phyloP scores from a whole-genome alignment of 345 rosid genomes.

The Garcia nutans region DNA sequence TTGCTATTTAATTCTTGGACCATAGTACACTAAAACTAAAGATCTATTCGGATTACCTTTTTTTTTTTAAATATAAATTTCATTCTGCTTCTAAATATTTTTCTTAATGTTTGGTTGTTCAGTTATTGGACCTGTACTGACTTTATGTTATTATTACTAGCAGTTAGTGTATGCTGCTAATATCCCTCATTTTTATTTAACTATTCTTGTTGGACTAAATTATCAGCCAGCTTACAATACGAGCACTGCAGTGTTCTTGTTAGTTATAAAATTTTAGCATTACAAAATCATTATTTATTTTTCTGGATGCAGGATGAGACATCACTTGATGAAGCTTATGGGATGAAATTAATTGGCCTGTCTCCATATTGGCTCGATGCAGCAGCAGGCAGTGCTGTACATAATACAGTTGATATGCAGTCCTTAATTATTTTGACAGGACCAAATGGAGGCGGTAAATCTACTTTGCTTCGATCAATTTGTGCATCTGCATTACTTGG shows the following conservation, averaged over 20 bases:
- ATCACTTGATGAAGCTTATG: conserved; percentile 33
- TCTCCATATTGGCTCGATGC: conserved; percentile 94
- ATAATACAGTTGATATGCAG: conserved; percentile 79
- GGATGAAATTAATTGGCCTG: conserved; percentile 68
- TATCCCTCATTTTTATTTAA: background rate
- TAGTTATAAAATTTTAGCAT: background rate
- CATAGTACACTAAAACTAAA: too few species aligned
- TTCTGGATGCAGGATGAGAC: conserved; percentile 43
- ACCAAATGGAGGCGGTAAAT: conserved; percentile 99
- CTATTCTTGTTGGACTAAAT: conserved; percentile 3
- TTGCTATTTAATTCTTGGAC: too few species aligned
- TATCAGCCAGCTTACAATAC: background rate
- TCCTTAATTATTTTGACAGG: conserved; percentile 86
- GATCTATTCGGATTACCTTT: too few species aligned
- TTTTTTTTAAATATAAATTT: background rate
- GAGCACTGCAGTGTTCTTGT: background rate
- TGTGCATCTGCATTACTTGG: conserved; percentile 93
- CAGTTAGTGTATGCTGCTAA: background rate
- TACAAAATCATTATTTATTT: background rate
- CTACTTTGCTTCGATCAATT: conserved; percentile 91
- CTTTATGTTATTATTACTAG: background rate
- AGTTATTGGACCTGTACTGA: background rate
- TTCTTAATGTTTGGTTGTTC: background rate
- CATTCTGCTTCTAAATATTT: background rate
- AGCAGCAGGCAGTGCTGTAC: conserved; percentile 81